These are phyloP conservation scores for Primulina eburnea DNA, from an alignment of 257 asterid genomes.

Conservation along the genomic window DNA sequence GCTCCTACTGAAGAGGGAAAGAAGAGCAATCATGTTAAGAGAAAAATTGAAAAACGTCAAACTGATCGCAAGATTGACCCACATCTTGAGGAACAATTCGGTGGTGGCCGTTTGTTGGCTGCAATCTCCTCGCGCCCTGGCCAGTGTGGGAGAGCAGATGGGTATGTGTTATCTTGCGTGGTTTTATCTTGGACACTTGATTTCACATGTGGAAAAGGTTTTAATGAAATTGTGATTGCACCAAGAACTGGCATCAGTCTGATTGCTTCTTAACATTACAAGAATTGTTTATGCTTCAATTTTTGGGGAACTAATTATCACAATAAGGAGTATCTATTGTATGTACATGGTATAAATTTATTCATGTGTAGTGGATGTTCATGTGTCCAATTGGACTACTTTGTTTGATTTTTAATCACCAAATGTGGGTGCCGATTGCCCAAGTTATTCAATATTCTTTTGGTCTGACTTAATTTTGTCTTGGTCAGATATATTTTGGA, in stretches of 20 bases:
- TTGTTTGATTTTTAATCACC: not conserved
- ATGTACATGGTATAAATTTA: not conserved
- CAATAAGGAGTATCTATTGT: not conserved
- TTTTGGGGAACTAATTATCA: not conserved
- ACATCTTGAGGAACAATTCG: constrained; percentile 58
- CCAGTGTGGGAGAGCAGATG: constrained; percentile 59
- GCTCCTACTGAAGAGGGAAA: constrained; percentile 44
- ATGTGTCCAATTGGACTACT: not conserved
- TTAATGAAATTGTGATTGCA: not conserved
- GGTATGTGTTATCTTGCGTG: constrained; percentile 30
- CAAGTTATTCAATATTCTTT: too few species aligned
- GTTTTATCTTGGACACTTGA: not conserved
- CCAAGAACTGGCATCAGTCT: constrained; percentile 1
- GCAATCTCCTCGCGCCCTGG: constrained; percentile 62
- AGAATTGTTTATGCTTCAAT: not conserved
- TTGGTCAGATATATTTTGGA: constrained; percentile 49
- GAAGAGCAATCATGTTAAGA: constrained; percentile 53
- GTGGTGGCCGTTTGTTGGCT: constrained; percentile 59
- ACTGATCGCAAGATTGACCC: constrained; percentile 46
- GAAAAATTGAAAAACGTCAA: constrained; percentile 47
- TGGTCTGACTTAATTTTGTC: not conserved
- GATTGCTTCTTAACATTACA: not conserved
- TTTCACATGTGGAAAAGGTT: not conserved
- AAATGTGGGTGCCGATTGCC: not conserved
- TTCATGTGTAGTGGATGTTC: not conserved